Base-by-base conservation (phyloP, 345 rosid species). In the Ricinus communis region DNA sequence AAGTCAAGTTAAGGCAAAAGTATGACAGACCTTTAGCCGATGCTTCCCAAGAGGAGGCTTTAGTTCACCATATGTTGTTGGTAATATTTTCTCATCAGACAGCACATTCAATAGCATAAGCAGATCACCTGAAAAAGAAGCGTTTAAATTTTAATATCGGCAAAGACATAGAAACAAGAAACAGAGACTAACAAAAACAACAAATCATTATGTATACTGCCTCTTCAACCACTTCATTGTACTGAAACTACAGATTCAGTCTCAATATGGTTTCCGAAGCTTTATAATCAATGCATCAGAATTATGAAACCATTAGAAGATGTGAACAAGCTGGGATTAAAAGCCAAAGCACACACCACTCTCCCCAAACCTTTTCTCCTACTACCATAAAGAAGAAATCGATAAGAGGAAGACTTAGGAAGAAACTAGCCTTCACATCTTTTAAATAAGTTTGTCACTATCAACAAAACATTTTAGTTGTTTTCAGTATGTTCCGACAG, bases 21-120 rank as follows among this genome's bases (percentile, higher is more conserved):
- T 27, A 67, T 52, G 46, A 41, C 78, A 66, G 56, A 96, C 98
- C 99, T 91, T 96, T 50, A 96, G 81, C 22, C 99, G 97, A 82
- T 93, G 93, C 80, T 96, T 93, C 77, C 99, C 97, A 13, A 96
- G 91, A 73, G 99, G 99, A 50, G 99, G 99, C 84, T 89, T 91
- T 73, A 96, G 75, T 77, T 89, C 91, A 63, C 99, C 99, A 75
- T 88, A 96, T 14, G 99, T 88, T 36, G 99, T 96, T 16, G 92
- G 95, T 86, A 96, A 83, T 71, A 93, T 41, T 60, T 85, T 87
- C 76, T 90, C 88, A 79, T 96, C 98, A 72, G 90, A 87, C 68
- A 85, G 79, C 25, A 93, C 89, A 65, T 85, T 83, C 79, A 96
- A 81, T 65, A 96, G 86, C 83, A 52, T 74, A 66, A 89, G 92